A percentile compares a stretch with the other conserved stretches of the same genome.
These are phyloP conservation scores for Aspergillus heteromorphus DNA, from an alignment of 495 filamentous ascomycete genomes.

Conservation along the genomic window DNA sequence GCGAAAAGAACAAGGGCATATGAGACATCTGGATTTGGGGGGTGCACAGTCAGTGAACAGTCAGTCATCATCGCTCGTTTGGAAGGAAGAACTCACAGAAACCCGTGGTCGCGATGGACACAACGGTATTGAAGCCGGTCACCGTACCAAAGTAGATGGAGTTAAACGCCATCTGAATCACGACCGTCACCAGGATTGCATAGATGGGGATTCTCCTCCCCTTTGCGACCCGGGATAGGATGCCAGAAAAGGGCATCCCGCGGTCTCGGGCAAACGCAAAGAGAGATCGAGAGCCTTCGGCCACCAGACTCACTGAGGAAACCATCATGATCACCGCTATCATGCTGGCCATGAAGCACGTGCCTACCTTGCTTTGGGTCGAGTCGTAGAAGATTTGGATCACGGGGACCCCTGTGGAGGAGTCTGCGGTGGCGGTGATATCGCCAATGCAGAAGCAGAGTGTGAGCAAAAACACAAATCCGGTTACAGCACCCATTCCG, in stretches of 20 bases:
- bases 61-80: neutral
- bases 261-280: conserved; percentile 48
- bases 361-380: conserved; percentile 36
- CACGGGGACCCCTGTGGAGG: conserved; percentile 42
- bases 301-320: conserved; percentile 36
- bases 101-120: conserved; percentile 49
- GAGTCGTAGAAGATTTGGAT: conserved; percentile 42
- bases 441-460: conserved; percentile 50
- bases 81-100: conserved; percentile 40
- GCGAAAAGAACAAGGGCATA: conserved; percentile 10
- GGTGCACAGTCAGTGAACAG: conserved; percentile 6
- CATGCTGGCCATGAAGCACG: conserved; percentile 40
- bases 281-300: conserved; percentile 41
- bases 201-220: conserved; percentile 38
- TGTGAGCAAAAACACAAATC: conserved; percentile 45
- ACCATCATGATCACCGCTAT: conserved; percentile 39
- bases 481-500: conserved; percentile 28
- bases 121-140: conserved; percentile 50
- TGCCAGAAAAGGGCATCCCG: conserved; percentile 41
- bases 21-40: conserved; percentile 7
- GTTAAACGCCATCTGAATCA: conserved; percentile 47
- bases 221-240: conserved; percentile 36
- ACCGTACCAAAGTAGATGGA: conserved; percentile 51
- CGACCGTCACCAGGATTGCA: conserved; percentile 35
- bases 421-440: conserved; percentile 32